Evolutionary conservation across 495 filamentous ascomycete species (phyloP).

Genomic region (Cairneyella variabilis): DNA sequence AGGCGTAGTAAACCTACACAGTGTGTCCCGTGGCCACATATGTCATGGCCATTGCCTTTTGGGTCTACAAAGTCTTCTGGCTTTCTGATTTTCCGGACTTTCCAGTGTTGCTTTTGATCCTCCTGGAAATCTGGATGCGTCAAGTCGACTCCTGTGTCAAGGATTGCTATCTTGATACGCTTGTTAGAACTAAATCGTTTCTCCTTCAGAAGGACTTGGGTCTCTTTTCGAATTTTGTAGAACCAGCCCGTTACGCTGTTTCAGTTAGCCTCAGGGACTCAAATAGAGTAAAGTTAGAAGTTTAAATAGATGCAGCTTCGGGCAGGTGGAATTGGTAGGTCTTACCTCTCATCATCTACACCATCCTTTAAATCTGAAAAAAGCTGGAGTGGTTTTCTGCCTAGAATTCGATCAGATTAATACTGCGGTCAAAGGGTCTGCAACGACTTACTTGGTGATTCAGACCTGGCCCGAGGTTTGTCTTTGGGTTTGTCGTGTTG

Average conservation of each 20-base stretch:
- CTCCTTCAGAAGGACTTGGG: conserved; percentile 1
- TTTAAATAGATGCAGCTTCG: too few relatives aligned
- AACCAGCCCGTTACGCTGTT: conserved; percentile 4
- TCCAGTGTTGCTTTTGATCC: background rate
- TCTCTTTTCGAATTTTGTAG: background rate
- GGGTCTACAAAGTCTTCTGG: background rate
- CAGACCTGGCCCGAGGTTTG: background rate
- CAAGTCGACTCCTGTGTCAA: conserved; percentile 22
- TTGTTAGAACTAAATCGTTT: background rate
- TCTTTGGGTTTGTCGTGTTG: background rate
- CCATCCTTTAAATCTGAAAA: background rate
- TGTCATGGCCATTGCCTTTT: conserved; percentile 3
- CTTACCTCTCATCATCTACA: conserved; percentile 4
- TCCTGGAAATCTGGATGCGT: conserved; percentile 1
- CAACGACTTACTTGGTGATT: background rate
- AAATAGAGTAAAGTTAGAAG: background rate
- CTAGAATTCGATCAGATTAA: background rate
- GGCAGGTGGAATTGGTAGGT: too few relatives aligned
- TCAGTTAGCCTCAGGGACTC: background rate
- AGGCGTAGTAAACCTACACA: conserved; percentile 6
- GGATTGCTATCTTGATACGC: conserved; percentile 18
- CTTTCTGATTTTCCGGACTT: background rate
- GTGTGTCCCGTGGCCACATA: conserved; percentile 20
- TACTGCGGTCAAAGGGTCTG: too few relatives aligned
- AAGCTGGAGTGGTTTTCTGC: background rate